phyloP scores from a whole-genome alignment of 805 yeast genomes.

The Ogataea thermomethanolica region DNA sequence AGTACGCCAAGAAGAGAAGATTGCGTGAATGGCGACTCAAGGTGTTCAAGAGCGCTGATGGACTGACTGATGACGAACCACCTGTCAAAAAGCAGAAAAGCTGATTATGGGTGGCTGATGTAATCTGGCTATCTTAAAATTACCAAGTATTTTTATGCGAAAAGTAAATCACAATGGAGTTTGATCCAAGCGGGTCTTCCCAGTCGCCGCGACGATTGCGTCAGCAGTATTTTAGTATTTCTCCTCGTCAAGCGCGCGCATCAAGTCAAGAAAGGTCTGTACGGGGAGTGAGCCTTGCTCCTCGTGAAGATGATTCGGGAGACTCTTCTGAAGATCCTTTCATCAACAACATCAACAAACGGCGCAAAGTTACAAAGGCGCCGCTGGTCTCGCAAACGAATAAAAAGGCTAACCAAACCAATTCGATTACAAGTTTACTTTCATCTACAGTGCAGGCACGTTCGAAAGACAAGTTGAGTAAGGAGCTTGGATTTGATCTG shows the following conservation, averaged over 20 bases:
- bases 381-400: too few relatives aligned
- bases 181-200: neutral
- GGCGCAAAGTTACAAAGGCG: too few relatives aligned
- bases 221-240: constrained; percentile 10
- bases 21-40: constrained; percentile 87
- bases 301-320: too few relatives aligned
- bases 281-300: too few relatives aligned
- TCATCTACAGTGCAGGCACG: constrained; percentile 5
- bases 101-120: neutral
- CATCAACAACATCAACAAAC: too few relatives aligned
- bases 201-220: constrained; percentile 1
- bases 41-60: constrained; percentile 64
- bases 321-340: too few relatives aligned
- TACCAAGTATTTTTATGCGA: neutral
- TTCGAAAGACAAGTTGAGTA: constrained; percentile 12
- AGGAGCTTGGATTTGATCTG: constrained; percentile 21
- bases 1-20: constrained; percentile 77
- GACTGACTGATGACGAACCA: constrained; percentile 34
- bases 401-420: neutral
- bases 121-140: neutral
- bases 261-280: too few relatives aligned
- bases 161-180: neutral
- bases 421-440: constrained; percentile 7
- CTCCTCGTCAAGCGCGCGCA: constrained; percentile 2
- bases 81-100: neutral